A percentile compares a stretch with the other conserved stretches of the same genome.
Conservation (phyloP, 2,329 filamentous ascomycete genomes). For the Diaporthe sp. region DNA sequence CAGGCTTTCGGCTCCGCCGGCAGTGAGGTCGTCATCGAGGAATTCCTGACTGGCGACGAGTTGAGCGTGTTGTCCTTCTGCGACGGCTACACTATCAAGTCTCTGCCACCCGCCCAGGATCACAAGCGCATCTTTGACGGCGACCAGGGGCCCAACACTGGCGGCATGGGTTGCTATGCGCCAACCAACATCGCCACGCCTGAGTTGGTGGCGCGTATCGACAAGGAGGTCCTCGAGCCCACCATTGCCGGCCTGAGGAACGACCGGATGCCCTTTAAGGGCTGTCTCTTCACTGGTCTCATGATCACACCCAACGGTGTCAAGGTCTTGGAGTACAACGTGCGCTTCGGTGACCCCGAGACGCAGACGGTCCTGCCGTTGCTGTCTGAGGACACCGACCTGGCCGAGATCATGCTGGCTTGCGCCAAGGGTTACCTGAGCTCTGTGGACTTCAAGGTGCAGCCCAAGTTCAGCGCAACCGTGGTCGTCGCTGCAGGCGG, state of each 20-base stretch:
- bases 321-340: constrained; percentile 92
- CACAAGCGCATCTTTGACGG: constrained; percentile 96
- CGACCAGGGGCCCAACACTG: constrained; percentile 92
- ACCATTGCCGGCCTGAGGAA: constrained; percentile 90
- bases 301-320: constrained; percentile 90
- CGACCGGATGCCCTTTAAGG: constrained; percentile 81
- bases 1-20: constrained; percentile 89
- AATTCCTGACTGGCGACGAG: constrained; percentile 92
- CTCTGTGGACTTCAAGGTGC: constrained; percentile 76
- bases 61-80: constrained; percentile 92
- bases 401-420: constrained; percentile 90
- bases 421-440: constrained; percentile 83
- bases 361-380: constrained; percentile 89
- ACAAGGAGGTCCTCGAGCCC: constrained; percentile 87
- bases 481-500: constrained; percentile 95
- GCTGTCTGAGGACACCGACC: constrained; percentile 82
- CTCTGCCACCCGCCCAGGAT: constrained; percentile 92
- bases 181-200: constrained; percentile 85
- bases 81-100: constrained; percentile 87
- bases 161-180: constrained; percentile 97
- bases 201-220: constrained; percentile 82
- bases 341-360: constrained; percentile 92
- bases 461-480: constrained; percentile 83
- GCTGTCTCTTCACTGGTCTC: constrained; percentile 88
- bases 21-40: constrained; percentile 94